Evolutionary conservation across 2,329 filamentous ascomycete species (phyloP), one percentile per base, ranked within the genome.

Genomic region (Spiromastix sp.): DNA sequence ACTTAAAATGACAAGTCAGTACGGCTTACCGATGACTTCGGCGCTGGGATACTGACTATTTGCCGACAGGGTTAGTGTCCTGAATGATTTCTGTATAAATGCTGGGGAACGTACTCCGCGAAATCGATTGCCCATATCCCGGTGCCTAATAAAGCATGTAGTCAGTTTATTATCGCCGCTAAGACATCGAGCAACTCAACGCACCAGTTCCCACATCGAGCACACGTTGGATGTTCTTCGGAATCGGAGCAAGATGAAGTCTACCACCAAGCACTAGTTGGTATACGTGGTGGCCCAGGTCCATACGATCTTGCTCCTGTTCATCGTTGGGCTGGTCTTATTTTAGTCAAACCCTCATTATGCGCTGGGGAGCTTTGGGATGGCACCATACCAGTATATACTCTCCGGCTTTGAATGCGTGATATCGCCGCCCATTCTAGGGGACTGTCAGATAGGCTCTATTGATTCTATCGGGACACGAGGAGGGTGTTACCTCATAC

Each of bases 241-340:
- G 33, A 19, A 56, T 47, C 10, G 53, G 53, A 10, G 52, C 50
- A 8, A 48, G 40, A 16, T 43, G 38, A 13, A 48, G 37, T n/a
- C 33, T 28, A n/a, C 48, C 43, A 24, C 37, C 43, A 16, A 46
- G 38, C 19, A 47, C 40, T 35, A 48, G 42, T 25, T 40, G 41
- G 16, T 42, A 47, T 21, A 50, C 40, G 31, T 49, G 47, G 27
- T 50, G 48, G 30, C 43, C 40, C 9, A 47, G 38, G 30, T 48
- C 46, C 40, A 34, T 28, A 12, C 32, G 39, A 18, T 41, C 38
- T 36, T 41, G 42, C 22, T 43, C 31, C 39, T 46, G 37, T 31
- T 40, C 42, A 26, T 40, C 34, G 24, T 42, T 43, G 25, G 32
- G 32, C 32, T 34, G n/a, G 22, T 11, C 16, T 5, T 6, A 10